phyloP scores from a whole-genome alignment of 1,139 yeast species.

The Citeromyces hawaiiensis region DNA sequence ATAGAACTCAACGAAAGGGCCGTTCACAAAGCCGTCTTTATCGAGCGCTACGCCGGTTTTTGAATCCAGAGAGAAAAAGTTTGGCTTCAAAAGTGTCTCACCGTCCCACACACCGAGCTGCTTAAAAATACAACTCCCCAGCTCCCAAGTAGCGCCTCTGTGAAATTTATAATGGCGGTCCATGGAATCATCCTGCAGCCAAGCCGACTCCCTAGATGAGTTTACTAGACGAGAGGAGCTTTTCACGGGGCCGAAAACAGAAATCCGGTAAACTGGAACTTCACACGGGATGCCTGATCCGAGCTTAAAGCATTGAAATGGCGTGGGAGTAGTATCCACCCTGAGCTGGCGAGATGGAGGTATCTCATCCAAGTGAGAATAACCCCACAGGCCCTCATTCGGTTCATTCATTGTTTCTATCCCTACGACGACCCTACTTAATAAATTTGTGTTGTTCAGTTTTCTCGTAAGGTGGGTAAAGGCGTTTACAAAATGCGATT shows the following conservation, averaged over 20 bases:
- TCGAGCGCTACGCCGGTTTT: slow-evolving; percentile 28
- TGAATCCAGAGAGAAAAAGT: slow-evolving; percentile 34
- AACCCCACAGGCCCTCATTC: slow-evolving; percentile 49
- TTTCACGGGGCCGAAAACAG: slow-evolving; percentile 64
- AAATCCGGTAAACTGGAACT: slow-evolving; percentile 53
- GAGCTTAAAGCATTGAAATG: slow-evolving; percentile 40
- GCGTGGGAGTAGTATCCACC: slow-evolving; percentile 58
- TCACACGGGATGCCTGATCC: slow-evolving; percentile 64
- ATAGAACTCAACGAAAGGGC: slow-evolving; percentile 49
- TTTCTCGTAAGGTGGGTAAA: slow-evolving; percentile 38
- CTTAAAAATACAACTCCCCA: slow-evolving; percentile 72
- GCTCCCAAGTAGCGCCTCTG: slow-evolving; percentile 48
- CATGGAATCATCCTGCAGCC: slow-evolving; percentile 41
- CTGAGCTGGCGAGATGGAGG: slow-evolving; percentile 45
- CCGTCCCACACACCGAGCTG: slow-evolving; percentile 66
- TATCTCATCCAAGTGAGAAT: slow-evolving; percentile 26
- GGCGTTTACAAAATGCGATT: slow-evolving; percentile 46
- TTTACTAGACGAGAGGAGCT: slow-evolving; percentile 42
- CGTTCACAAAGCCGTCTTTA: slow-evolving; percentile 47
- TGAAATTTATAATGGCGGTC: slow-evolving; percentile 63
- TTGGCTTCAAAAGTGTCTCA: slow-evolving; percentile 23
- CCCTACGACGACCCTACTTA: slow-evolving; percentile 47
- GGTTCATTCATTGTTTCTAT: slow-evolving; percentile 89
- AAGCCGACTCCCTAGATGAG: slow-evolving; percentile 54
- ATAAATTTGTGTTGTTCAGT: slow-evolving; percentile 31